A percentile compares a stretch with the other conserved stretches of the same genome.
phyloP scores from a whole-genome alignment of 495 filamentous ascomycete species.

The Thozetella sp. region DNA sequence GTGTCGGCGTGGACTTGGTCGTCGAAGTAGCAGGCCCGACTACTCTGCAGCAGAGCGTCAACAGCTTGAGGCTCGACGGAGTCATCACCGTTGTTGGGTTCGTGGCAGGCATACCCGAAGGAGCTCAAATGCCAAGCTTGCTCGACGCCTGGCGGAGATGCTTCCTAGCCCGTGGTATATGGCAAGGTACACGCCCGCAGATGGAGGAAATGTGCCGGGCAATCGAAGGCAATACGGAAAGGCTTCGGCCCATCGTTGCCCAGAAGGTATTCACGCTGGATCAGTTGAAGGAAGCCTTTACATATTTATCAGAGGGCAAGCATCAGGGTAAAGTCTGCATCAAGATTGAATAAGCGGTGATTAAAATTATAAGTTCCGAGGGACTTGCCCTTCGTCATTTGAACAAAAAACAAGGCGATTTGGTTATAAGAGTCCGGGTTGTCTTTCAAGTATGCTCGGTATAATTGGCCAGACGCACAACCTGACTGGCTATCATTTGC shows the following conservation, averaged over 20 bases:
- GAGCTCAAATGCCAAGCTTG: conserved; percentile 37
- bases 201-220: conserved; percentile 54
- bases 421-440: too few relatives aligned
- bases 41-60: conserved; percentile 56
- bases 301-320: conserved; percentile 23
- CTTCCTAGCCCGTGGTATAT: conserved; percentile 53
- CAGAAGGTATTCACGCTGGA: conserved; percentile 21
- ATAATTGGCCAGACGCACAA: too few relatives aligned
- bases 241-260: conserved; percentile 21
- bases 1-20: conserved; percentile 59
- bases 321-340: conserved; percentile 28
- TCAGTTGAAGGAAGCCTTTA: conserved; percentile 26
- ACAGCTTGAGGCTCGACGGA: conserved; percentile 54
- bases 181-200: conserved; percentile 50
- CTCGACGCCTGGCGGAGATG: conserved; percentile 46
- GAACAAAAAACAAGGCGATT: too few relatives aligned
- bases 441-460: too few relatives aligned
- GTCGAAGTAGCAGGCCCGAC: conserved; percentile 57
- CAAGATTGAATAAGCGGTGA: conserved; percentile 11
- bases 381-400: too few relatives aligned
- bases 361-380: too few relatives aligned
- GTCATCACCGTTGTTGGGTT: conserved; percentile 59
- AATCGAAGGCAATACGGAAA: conserved; percentile 21
- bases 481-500: too few relatives aligned
- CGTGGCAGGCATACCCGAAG: conserved; percentile 40